Base-by-base conservation (phyloP, 371 early-diverging fungal genomes). In the Funneliformis caledonium region DNA sequence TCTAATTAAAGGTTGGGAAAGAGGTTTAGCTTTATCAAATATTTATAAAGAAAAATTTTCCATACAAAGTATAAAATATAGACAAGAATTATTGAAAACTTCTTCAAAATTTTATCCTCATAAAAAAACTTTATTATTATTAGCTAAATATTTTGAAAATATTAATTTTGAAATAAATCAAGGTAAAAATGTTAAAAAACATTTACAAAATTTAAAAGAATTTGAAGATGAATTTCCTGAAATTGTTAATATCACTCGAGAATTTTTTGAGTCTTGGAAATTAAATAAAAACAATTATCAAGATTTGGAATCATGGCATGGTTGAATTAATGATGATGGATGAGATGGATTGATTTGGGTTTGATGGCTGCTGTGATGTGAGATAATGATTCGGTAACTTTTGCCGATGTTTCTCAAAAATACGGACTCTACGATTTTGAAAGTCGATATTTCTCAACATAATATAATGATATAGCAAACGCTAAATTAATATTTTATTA, bases 1-100 rank as follows among this genome's bases (percentile, higher is more conserved):
- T 59, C 60, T 79, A 22, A 37, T 70, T 19, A 33, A 59, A 42
- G 80, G 72, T 37, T 79, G 80, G 80, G 42, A 79, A 70, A n/a
- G 19, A 60, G 56, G 47, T 26, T 37, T 60, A 16, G 75, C 37
- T 52, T 26, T 60, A 19, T 52, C 52, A 33, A 74, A 33, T 14
- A 50, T 14, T 56, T 74, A 52, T 74, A 33, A 74, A n/a, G 43
- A 22, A 43, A 37, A 43, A 43, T 43, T 11, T 43, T 69, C 70
- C 7, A 16, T n/a, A 19, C 10, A 43, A 43, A 69, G 43, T 43
- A 12, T 43, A 69, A 69, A 69, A 45, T 37, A 47, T 22, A 43
- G 22, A 43, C 43, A 43, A 69, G 70, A 19, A 37, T 69, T 69
- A 43, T 69, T 69, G 47, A 69, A 16, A 69, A 47, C 45, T 69